Percentiles rank a stretch among this genome's conserved stretches.
Evolutionary conservation across 108 stramenopile species (phyloP).

Genomic region (Skeletonema marinoi): DNA sequence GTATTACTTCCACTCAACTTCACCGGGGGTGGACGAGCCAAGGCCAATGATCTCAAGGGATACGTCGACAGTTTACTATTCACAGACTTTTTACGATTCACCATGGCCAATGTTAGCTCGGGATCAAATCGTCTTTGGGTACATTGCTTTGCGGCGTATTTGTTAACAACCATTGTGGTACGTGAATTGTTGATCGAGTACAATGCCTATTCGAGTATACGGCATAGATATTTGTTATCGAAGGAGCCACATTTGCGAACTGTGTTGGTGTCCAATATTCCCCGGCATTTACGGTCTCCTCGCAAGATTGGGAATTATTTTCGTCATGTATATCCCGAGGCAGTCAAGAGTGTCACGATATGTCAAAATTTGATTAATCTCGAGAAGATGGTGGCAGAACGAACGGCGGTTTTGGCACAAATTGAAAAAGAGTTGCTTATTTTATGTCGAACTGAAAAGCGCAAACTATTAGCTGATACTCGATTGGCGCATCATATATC

Average conservation of each 20-base stretch:
- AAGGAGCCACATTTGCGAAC: conserved; percentile 87
- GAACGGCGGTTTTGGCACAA: conserved; percentile 65
- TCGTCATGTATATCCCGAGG: conserved; percentile 87
- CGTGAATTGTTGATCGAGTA: conserved; percentile 84
- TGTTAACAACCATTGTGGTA: conserved; percentile 83
- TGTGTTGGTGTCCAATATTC: conserved; percentile 86
- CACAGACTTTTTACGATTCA: conserved; percentile 86
- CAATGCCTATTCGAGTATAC: conserved; percentile 84
- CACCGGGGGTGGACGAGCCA: conserved; percentile 78
- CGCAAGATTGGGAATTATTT: conserved; percentile 81
- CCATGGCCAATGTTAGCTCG: conserved; percentile 84
- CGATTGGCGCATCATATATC: conserved; percentile 36
- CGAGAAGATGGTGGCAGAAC: conserved; percentile 61
- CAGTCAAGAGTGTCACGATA: conserved; percentile 81
- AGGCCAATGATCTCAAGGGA: conserved; percentile 70
- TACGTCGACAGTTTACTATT: conserved; percentile 74
- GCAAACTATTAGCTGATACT: conserved; percentile 59
- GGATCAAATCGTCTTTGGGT: conserved; percentile 86
- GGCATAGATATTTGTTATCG: conserved; percentile 84
- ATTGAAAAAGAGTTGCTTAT: conserved; percentile 82
- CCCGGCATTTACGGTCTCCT: conserved; percentile 81
- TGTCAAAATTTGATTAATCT: conserved; percentile 83
- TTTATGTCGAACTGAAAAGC: conserved; percentile 75
- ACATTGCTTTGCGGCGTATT: conserved; percentile 87
- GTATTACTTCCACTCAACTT: conserved; percentile 89